Percentiles rank a stretch among this genome's conserved stretches.
Evolutionary conservation across 1,284 basidiomycete genomes (phyloP).

Genomic region (Ceratobasidium papillatum): DNA sequence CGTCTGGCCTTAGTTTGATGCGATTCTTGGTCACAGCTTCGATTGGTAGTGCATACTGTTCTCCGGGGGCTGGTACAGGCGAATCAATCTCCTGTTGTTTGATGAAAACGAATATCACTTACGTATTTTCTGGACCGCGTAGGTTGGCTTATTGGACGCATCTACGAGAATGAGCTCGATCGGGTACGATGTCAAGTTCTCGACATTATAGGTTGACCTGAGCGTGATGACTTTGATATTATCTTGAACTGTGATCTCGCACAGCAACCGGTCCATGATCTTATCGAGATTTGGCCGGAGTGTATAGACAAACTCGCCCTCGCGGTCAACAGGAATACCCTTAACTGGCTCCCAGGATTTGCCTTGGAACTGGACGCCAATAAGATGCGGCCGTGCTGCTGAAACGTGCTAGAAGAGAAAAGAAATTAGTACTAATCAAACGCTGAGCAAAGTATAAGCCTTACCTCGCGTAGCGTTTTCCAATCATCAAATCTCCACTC

Average conservation of each 20-base stretch:
- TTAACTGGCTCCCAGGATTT: conserved; percentile 92
- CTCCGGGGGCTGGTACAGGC: conserved; percentile 71
- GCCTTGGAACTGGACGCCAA: conserved; percentile 85
- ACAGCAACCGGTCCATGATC: conserved; percentile 84
- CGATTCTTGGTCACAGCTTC: conserved; percentile 87
- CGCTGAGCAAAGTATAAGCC: conserved; percentile 43
- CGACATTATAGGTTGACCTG: conserved; percentile 91
- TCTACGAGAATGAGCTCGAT: conserved; percentile 93
- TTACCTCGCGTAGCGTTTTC: conserved; percentile 91
- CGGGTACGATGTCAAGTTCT: conserved; percentile 93
- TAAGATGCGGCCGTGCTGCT: conserved; percentile 79
- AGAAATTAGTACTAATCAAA: not conserved
- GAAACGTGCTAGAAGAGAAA: conserved; percentile 72
- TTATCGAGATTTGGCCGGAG: conserved; percentile 82
- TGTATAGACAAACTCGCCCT: conserved; percentile 91
- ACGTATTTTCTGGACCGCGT: conserved; percentile 87
- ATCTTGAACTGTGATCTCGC: conserved; percentile 89
- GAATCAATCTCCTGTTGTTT: not conserved
- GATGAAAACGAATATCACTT: conserved; percentile 48
- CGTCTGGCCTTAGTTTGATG: conserved; percentile 91
- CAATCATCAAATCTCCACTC: conserved; percentile 99
- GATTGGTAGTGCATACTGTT: conserved; percentile 90
- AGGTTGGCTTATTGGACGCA: conserved; percentile 80
- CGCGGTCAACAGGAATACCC: conserved; percentile 90
- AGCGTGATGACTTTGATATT: conserved; percentile 97